A percentile compares a stretch with the other conserved stretches of the same genome.
Conservation (phyloP, 2,329 filamentous ascomycete species). For the Botrytis cinerea region DNA sequence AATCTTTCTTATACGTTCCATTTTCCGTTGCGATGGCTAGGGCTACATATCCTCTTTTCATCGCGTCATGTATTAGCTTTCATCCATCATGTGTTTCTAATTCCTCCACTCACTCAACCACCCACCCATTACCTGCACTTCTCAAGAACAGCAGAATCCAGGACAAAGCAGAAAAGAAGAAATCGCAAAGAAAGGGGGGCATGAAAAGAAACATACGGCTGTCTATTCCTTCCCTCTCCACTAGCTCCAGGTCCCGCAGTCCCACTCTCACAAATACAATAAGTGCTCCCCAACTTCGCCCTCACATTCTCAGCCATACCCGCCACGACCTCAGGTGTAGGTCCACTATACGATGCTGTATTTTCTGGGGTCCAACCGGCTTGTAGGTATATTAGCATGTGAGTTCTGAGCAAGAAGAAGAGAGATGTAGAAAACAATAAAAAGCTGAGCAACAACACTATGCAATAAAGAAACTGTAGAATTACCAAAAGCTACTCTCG, state of each 20-base stretch:
- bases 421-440: not conserved
- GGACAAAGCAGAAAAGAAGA: not conserved
- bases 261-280: slow-evolving; percentile 60
- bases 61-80: not conserved
- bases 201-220: slow-evolving; percentile 46
- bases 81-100: not conserved
- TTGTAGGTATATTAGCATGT: slow-evolving; percentile 23
- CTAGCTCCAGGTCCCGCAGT: slow-evolving; percentile 65
- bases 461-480: not conserved
- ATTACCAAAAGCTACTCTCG: slow-evolving; percentile 39
- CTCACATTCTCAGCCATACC: slow-evolving; percentile 58
- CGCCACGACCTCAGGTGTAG: slow-evolving; percentile 58
- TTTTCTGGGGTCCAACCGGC: slow-evolving; percentile 60
- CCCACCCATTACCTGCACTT: not conserved
- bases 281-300: slow-evolving; percentile 56
- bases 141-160: too few relatives aligned
- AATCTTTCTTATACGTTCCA: slow-evolving; percentile 55
- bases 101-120: too few relatives aligned
- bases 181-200: not conserved
- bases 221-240: slow-evolving; percentile 56
- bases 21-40: slow-evolving; percentile 57
- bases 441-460: not conserved
- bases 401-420: not conserved
- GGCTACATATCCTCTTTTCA: slow-evolving; percentile 58
- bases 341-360: slow-evolving; percentile 57